Evolutionary conservation across 2,329 filamentous ascomycete genomes (phyloP).

Genomic region (Trematosphaeria pertusa): DNA sequence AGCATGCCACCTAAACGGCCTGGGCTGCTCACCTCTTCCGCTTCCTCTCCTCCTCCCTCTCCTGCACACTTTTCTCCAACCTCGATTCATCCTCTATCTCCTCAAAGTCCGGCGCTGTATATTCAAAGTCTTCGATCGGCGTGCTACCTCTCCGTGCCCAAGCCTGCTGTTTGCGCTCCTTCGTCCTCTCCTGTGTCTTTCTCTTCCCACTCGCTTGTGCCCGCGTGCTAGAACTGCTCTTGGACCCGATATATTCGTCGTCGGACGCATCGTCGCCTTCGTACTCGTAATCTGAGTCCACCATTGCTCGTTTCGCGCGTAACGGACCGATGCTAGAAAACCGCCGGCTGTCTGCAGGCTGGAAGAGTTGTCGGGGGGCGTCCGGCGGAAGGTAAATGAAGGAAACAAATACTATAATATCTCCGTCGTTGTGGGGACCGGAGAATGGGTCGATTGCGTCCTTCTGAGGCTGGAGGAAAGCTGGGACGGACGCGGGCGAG

Average conservation of each 20-base stretch:
- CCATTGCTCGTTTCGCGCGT: too few species aligned
- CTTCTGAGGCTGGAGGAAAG: too few species aligned
- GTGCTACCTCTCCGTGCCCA: constrained; percentile 48
- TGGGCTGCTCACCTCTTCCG: constrained; percentile 76
- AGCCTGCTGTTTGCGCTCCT: constrained; percentile 53
- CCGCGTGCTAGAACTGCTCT: constrained; percentile 35
- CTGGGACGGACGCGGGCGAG: too few species aligned
- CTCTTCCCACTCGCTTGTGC: constrained; percentile 31
- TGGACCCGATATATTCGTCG: constrained; percentile 64
- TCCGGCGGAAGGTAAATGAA: too few species aligned
- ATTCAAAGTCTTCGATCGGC: constrained; percentile 11
- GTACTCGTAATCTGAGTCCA: constrained; percentile 76
- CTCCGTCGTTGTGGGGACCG: too few species aligned
- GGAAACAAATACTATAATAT: too few species aligned
- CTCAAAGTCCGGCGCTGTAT: constrained; percentile 51
- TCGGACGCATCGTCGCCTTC: constrained; percentile 67
- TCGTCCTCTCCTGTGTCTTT: constrained; percentile 25
- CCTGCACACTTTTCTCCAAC: constrained; percentile 74
- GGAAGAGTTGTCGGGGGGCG: too few species aligned
- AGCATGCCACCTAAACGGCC: constrained; percentile 31
- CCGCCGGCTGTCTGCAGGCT: too few species aligned
- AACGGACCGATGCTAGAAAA: too few species aligned
- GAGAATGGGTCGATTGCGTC: too few species aligned
- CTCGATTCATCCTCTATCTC: constrained; percentile 78
- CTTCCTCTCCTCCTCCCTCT: constrained; percentile 81